Conservation (phyloP, 148 eudicot genomes). For the Persicaria tinctoria region DNA sequence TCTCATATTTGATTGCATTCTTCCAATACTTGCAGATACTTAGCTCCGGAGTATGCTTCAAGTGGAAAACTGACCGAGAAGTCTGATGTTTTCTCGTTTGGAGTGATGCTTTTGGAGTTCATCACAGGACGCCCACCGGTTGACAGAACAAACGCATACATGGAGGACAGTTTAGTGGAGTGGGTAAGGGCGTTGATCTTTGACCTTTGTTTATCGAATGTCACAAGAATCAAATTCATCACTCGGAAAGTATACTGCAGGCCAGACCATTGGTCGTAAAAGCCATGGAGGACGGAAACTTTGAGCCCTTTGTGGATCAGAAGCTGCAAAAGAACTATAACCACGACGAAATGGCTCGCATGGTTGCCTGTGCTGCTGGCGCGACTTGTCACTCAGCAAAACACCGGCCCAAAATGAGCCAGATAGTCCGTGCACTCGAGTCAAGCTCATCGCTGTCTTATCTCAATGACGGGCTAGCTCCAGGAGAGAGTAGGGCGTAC, state of each 20-base stretch:
- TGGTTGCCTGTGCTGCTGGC: constrained; percentile 40
- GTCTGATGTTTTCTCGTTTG: constrained; percentile 25
- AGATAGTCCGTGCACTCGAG: constrained; percentile 92
- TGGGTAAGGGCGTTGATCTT: constrained; percentile 41
- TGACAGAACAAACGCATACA: constrained; percentile 27
- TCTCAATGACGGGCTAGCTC: constrained; percentile 73
- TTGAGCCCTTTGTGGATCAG: constrained; percentile 40
- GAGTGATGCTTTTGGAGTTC: constrained; percentile 70
- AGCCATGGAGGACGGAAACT: constrained; percentile 59
- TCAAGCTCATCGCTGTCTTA: constrained; percentile 82
- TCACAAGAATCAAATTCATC: neutral
- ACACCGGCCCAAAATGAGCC: constrained; percentile 63
- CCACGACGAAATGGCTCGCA: constrained; percentile 21
- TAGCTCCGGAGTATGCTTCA: constrained; percentile 31
- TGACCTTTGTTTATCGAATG: too few species aligned
- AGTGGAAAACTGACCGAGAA: too few species aligned
- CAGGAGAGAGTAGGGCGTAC: constrained; percentile 35
- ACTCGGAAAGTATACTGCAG: constrained; percentile 20
- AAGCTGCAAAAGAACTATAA: constrained; percentile 31
- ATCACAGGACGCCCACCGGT: constrained; percentile 62
- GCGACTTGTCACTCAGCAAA: constrained; percentile 56
- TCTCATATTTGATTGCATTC: too few species aligned
- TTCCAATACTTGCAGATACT: constrained; percentile 35
- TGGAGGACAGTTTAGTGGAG: constrained; percentile 83
- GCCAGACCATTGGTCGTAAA: constrained; percentile 50